Evolutionary conservation across 2,329 filamentous ascomycete genomes (phyloP), one percentile per base, ranked within the genome.

Genomic region (Xylariaceae sp.): DNA sequence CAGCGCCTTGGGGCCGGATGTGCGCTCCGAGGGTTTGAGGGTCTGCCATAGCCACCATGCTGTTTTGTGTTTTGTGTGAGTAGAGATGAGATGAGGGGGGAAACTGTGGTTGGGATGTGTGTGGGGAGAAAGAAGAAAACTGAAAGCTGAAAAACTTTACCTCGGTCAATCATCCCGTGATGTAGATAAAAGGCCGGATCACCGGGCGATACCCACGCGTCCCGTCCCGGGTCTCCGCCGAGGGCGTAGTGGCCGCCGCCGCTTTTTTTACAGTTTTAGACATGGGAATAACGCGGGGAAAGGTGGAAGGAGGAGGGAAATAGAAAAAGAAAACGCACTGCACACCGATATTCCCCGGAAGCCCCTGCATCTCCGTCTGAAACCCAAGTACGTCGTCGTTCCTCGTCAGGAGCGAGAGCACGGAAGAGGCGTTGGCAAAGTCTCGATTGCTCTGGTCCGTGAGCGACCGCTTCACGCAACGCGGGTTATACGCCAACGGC

Each of bases 301-400:
- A n/a, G n/a, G n/a, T n/a, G n/a, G n/a, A n/a, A n/a, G n/a, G n/a
- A n/a, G n/a, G n/a, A n/a, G n/a, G n/a, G n/a, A n/a, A n/a, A n/a
- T n/a, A n/a, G n/a, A n/a, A n/a, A n/a, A n/a, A n/a, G n/a, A n/a
- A n/a, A n/a, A n/a, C n/a, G n/a, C n/a, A n/a, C n/a, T 53, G 57
- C 1, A 57, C 50, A 4, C 57, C 59, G 17, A 60, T 47, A 8
- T 45, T 44, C 3, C 50, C 45, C 19, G 51, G 51, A 13, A 56
- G 44, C 0, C 59, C 61, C 48, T 66, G 59, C 58, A 66, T 60
- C 19, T 40, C 38, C 26, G 47, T 50, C 52, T 66, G 59, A 41
- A 67, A 67, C n/a, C 46, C 47, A n/a, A n/a, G n/a, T n/a, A n/a
- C n/a, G 8, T 31, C 38, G 26, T 66, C 54, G 24, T 61, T 50